Percentiles rank a stretch among this genome's conserved stretches.
These are phyloP conservation scores for Fragilaria crotonensis DNA, from an alignment of 108 stramenopile species.

Conservation along the genomic window DNA sequence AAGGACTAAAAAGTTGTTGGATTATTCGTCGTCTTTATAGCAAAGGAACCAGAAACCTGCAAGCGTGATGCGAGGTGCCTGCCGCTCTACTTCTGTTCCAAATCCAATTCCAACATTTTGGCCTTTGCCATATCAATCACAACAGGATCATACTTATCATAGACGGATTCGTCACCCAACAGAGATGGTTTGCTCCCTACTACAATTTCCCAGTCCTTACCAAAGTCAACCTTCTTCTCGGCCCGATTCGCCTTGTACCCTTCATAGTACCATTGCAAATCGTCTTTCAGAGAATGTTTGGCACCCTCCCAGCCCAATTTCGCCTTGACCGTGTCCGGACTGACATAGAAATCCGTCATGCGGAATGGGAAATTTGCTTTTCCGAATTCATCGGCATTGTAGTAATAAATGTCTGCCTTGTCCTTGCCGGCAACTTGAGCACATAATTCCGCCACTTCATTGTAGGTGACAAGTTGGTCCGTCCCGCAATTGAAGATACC, in stretches of 20 bases:
- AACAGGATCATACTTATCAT: conserved; percentile 27
- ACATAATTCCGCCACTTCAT: conserved; percentile 73
- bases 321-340: conserved; percentile 63
- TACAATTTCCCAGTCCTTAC: conserved; percentile 58
- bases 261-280: conserved; percentile 66
- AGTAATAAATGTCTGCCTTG: conserved; percentile 50
- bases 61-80: too few relatives aligned
- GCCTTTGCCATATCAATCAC: conserved; percentile 11
- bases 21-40: too few relatives aligned
- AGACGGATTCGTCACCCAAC: conserved; percentile 12
- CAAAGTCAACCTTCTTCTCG: conserved; percentile 41
- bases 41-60: too few relatives aligned
- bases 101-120: background rate
- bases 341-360: conserved; percentile 67
- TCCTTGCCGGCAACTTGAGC: conserved; percentile 66
- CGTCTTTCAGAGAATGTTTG: conserved; percentile 43
- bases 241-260: conserved; percentile 58
- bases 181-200: conserved; percentile 17
- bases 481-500: conserved; percentile 83
- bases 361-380: conserved; percentile 80
- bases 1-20: too few relatives aligned
- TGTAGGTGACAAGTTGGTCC: conserved; percentile 55
- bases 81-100: too few relatives aligned
- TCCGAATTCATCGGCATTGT: conserved; percentile 46
- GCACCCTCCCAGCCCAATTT: conserved; percentile 67